Evolutionary conservation across 1,284 basidiomycete genomes (phyloP).

Genomic region (Cystobasidium sp.): DNA sequence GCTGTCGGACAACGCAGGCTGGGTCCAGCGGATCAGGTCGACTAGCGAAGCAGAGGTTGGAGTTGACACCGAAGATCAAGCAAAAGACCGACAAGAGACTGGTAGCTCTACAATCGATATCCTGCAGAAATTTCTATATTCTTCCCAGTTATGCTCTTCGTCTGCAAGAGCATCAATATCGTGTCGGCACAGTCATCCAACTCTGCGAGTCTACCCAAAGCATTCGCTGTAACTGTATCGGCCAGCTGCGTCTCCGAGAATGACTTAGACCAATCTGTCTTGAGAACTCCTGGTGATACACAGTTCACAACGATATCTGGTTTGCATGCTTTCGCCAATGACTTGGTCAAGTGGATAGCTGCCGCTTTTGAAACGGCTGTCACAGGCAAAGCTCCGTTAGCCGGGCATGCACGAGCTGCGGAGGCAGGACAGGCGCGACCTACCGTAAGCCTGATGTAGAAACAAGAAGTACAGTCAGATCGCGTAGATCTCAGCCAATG

Average conservation of each 20-base stretch:
- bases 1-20: too few species aligned
- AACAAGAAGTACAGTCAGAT: background rate
- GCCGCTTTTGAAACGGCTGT: slow-evolving; percentile 28
- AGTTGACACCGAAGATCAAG: too few species aligned
- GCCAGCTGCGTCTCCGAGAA: slow-evolving; percentile 11
- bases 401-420: background rate
- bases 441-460: slow-evolving; percentile 29
- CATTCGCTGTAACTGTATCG: background rate
- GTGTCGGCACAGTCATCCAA: slow-evolving; percentile 23
- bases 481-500: too few species aligned
- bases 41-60: too few species aligned
- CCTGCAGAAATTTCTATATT: slow-evolving; percentile 20
- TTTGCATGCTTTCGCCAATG: slow-evolving; percentile 16
- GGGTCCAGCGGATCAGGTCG: too few species aligned
- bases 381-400: background rate
- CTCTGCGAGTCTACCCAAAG: background rate
- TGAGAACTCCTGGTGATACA: slow-evolving; percentile 16
- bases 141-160: slow-evolving; percentile 14
- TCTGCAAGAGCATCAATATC: background rate
- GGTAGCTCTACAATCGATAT: background rate
- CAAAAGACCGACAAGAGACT: background rate
- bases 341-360: slow-evolving; percentile 16
- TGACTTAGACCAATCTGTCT: slow-evolving; percentile 24
- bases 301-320: slow-evolving; percentile 15
- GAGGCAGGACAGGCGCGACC: background rate